Evolutionary conservation across 2,329 filamentous ascomycete genomes (phyloP).

Genomic region (Arthrinium puccinioides): DNA sequence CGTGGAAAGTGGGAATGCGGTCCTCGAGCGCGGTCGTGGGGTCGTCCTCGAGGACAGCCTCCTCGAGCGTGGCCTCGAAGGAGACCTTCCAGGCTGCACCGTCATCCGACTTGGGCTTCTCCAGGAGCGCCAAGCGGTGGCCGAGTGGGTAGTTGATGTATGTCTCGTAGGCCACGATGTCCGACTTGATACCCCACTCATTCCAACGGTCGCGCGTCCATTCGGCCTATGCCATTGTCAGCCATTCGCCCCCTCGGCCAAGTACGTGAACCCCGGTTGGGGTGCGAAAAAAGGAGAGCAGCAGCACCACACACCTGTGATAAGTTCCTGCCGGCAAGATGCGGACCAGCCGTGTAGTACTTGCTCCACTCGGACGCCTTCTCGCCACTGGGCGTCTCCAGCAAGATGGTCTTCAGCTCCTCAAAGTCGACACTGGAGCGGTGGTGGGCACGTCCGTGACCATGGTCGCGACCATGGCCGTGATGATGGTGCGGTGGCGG

Average conservation of each 20-base stretch:
- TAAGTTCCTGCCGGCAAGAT: constrained; percentile 70
- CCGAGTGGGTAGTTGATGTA: constrained; percentile 73
- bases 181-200: constrained; percentile 58
- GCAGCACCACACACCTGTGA: constrained; percentile 45
- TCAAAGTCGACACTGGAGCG: constrained; percentile 31
- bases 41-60: constrained; percentile 80
- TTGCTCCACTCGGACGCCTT: constrained; percentile 63
- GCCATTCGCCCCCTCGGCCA: too few relatives aligned
- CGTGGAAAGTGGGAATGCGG: constrained; percentile 84
- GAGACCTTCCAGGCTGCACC: constrained; percentile 61
- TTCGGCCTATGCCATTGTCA: constrained; percentile 38
- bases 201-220: constrained; percentile 73
- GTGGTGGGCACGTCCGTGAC: too few relatives aligned
- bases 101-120: constrained; percentile 31
- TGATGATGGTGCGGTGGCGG: constrained; percentile 23
- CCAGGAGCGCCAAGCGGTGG: constrained; percentile 60
- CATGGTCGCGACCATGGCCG: constrained; percentile 17
- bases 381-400: constrained; percentile 49
- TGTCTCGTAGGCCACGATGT: constrained; percentile 64
- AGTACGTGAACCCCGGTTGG: too few relatives aligned
- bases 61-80: constrained; percentile 76
- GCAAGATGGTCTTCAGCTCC: constrained; percentile 48
- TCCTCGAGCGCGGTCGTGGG: constrained; percentile 65
- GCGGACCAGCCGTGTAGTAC: constrained; percentile 71
- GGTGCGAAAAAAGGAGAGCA: not conserved